Evolutionary conservation across 2,329 filamentous ascomycete species (phyloP).

Genomic region (Xylariales sp.): DNA sequence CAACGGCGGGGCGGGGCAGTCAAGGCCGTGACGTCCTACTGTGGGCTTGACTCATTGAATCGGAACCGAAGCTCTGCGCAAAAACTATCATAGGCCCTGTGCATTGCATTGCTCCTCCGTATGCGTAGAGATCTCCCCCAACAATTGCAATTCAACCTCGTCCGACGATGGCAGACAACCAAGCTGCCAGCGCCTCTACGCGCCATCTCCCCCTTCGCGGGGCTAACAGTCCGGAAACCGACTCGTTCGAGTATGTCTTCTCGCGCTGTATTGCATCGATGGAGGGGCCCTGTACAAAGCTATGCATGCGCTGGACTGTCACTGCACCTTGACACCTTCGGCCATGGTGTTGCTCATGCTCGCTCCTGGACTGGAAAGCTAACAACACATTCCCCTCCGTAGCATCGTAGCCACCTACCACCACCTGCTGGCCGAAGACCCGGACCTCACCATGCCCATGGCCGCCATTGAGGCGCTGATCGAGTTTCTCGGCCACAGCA

Average conservation of each 20-base stretch:
- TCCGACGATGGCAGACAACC: not conserved
- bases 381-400: no score
- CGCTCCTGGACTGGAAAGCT: no score
- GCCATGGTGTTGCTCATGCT: no score
- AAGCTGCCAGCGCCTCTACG: not conserved
- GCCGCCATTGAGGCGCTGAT: conserved; percentile 92
- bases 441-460: conserved; percentile 90
- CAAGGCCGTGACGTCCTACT: no score
- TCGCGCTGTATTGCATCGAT: no score
- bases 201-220: conserved; percentile 10
- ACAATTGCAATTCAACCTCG: conserved; percentile 1
- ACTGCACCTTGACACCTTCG: no score
- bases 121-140: not conserved
- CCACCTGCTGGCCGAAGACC: conserved; percentile 57
- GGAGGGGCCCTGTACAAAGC: no score
- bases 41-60: no score
- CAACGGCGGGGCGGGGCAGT: no score
- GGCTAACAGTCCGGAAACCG: conserved; percentile 8
- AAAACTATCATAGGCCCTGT: no score
- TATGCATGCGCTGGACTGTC: no score
- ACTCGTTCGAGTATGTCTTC: conserved; percentile 11
- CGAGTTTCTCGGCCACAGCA: conserved; percentile 72
- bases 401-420: conserved; percentile 55
- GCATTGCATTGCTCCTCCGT: not conserved
- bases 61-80: no score